Conservation (phyloP, 768 basidiomycete species). For the Psilocybe cubensis region DNA sequence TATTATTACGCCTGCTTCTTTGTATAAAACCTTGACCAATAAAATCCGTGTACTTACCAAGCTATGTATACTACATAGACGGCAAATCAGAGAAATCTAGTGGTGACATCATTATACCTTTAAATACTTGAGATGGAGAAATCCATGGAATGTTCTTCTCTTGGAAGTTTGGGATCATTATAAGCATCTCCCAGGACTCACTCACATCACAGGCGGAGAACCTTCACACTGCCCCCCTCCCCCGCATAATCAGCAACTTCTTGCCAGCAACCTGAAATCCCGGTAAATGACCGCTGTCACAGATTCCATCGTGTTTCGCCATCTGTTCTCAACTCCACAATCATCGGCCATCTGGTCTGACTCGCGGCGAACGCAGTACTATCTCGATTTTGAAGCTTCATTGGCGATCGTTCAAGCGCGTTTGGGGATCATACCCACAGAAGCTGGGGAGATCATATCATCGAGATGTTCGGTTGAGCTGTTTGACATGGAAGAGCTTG, state of each 20-base stretch:
- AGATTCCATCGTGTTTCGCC: constrained; percentile 40
- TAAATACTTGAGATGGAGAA: neutral
- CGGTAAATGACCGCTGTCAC: constrained; percentile 33
- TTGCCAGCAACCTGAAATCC: neutral
- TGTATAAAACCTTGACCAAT: no score
- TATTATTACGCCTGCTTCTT: no score
- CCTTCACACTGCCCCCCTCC: neutral
- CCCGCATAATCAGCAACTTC: neutral
- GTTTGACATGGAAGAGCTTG: constrained; percentile 42
- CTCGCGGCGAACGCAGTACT: constrained; percentile 32
- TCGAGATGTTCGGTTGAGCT: constrained; percentile 33
- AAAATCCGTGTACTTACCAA: no score
- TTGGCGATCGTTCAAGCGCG: constrained; percentile 36
- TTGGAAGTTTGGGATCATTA: no score
- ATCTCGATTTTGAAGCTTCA: constrained; percentile 32
- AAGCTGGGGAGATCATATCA: constrained; percentile 38
- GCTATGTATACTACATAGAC: no score
- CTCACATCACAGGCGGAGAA: no score
- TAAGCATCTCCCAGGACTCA: neutral
- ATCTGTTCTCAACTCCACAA: constrained; percentile 42
- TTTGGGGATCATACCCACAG: constrained; percentile 40
- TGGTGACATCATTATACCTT: neutral
- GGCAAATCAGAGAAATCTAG: no score
- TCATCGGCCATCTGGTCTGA: constrained; percentile 47
- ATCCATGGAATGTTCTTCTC: neutral